Percentiles rank a stretch among this genome's conserved stretches.
phyloP scores from a whole-genome alignment of 257 asterid species.

The Anisodus tanguticus region DNA sequence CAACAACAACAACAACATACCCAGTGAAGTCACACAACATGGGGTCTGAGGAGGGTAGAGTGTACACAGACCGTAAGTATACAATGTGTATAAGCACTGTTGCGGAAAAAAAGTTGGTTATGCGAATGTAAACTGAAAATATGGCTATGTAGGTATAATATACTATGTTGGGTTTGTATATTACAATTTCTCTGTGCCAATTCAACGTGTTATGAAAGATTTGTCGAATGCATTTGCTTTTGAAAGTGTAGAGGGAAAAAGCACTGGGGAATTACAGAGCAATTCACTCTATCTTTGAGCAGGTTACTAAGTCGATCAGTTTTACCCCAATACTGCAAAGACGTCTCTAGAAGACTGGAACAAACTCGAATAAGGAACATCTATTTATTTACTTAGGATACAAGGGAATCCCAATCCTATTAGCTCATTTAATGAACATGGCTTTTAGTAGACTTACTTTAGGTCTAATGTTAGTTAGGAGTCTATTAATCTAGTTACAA shows the following conservation, averaged over 20 bases:
- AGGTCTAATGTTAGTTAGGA: neutral
- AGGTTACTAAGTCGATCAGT: neutral
- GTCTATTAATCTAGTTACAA: neutral
- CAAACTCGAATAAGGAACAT: neutral
- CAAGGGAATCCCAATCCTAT: neutral
- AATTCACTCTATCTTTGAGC: neutral
- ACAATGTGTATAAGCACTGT: too few relatives aligned
- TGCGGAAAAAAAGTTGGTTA: too few relatives aligned
- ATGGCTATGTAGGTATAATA: too few relatives aligned
- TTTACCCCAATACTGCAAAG: neutral
- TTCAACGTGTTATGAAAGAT: neutral
- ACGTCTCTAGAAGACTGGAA: neutral
- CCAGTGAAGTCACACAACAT: too few relatives aligned
- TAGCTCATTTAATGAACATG: conserved; percentile 13
- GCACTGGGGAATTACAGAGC: neutral
- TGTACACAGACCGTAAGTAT: too few relatives aligned
- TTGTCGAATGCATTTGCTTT: conserved; percentile 1
- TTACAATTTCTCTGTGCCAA: neutral
- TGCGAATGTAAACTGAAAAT: too few relatives aligned
- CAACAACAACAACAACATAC: too few relatives aligned
- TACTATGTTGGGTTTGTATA: too few relatives aligned
- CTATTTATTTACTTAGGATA: neutral
- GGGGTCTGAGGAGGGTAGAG: too few relatives aligned
- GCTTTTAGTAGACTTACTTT: neutral
- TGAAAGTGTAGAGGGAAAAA: neutral